A percentile compares a stretch with the other conserved stretches of the same genome.
phyloP scores from a whole-genome alignment of 306 rosid genomes.

The Astragalus membranaceus region DNA sequence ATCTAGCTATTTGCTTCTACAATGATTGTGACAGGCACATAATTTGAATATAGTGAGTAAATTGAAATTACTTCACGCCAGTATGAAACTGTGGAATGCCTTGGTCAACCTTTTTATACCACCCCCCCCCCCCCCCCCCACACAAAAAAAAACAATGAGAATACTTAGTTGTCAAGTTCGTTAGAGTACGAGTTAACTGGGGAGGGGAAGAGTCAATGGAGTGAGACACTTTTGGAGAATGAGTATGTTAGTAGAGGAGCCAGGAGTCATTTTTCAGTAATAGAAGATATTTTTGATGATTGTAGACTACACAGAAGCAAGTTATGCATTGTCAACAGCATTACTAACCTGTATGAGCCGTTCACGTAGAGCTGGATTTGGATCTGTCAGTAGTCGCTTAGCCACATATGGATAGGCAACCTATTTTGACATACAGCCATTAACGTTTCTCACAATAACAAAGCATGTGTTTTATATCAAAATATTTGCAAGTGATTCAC shows the following conservation, averaged over 20 bases:
- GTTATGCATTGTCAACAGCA: constrained; percentile 14
- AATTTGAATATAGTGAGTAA: not conserved
- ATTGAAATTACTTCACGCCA: not conserved
- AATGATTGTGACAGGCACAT: not conserved
- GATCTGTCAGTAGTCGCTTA: constrained; percentile 90
- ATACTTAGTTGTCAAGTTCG: not conserved
- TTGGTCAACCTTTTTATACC: no score
- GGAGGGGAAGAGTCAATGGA: no score
- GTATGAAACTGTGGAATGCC: no score
- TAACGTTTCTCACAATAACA: constrained; percentile 8
- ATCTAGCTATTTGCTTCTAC: not conserved
- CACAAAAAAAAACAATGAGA: no score
- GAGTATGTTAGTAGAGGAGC: no score
- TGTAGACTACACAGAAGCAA: not conserved
- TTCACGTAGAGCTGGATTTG: constrained; percentile 95
- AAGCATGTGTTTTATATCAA: not conserved
- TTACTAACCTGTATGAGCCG: constrained; percentile 90
- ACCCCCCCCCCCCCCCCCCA: no score
- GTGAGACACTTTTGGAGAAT: no score
- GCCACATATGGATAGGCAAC: constrained; percentile 99
- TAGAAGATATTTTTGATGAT: not conserved
- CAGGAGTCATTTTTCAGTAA: no score
- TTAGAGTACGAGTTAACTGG: no score
- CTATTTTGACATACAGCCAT: constrained; percentile 39
- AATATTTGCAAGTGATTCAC: not conserved